Evolutionary conservation across 768 basidiomycete genomes (phyloP), one percentile per base, ranked within the genome.

Genomic region (Megacollybia marginata): DNA sequence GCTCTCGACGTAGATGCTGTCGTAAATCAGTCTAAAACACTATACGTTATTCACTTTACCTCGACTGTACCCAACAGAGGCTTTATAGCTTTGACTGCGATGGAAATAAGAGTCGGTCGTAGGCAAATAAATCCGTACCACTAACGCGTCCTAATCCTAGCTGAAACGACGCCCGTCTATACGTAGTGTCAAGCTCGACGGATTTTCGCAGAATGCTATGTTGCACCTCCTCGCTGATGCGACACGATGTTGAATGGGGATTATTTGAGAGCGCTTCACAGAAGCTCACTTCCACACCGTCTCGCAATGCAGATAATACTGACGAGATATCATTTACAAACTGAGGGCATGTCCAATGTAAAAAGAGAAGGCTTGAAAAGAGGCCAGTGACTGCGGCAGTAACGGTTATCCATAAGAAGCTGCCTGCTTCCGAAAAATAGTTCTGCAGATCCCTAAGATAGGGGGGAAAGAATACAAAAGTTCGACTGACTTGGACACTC

Each of bases 161-260:
- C 47, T 77, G 75, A 46, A 77, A 74, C 3, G 67, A 63, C 10
- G 75, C 73, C 51, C 72, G 72, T 2, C 68, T 68, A 52, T 75
- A 75, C 18, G 63, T 59, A 36, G 65, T 55, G 50, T 74, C 70
- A 34, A 77, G 58, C 23, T 62, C 62, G 33, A 71, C 59, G 13
- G 72, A 71, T 19, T 59, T 62, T 32, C 57, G 55, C 12, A 74
- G 54, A 5, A 75, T 56, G 6, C 67, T 55, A 11, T 40, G 47
- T 13, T 63, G 58, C 19, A 61, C 53, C 36, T 36, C 34, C 19
- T 57, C 51, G 13, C 55, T 51, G 34, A 57, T 57, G 55, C 23
- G 23, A 28, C 23, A 28, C 4, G 54, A 20, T 51, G 53, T 28
- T 48, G 55, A 50, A 34, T 36, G 28, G 9, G 34, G 32, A 28